Conservation (phyloP, 495 filamentous ascomycete genomes). For the Glutinoglossum americanum region DNA sequence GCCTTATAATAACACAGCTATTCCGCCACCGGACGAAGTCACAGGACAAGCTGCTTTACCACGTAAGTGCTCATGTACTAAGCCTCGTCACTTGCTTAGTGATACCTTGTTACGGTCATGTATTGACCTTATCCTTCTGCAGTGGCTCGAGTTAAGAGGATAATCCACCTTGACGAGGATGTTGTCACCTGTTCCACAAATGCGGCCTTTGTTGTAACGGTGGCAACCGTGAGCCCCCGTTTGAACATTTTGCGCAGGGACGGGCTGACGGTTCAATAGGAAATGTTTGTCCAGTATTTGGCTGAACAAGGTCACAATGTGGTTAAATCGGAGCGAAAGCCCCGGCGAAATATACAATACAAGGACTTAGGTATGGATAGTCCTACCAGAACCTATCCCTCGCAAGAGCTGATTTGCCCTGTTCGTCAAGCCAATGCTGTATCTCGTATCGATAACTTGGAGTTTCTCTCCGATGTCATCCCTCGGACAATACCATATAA, state of each 20-base stretch:
- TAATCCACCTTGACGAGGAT: slow-evolving; percentile 72
- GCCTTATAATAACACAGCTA: slow-evolving; percentile 78
- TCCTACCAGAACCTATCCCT: slow-evolving; percentile 2
- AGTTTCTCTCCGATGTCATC: slow-evolving; percentile 82
- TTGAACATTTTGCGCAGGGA: neutral
- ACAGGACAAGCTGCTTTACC: slow-evolving; percentile 72
- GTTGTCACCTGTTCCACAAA: slow-evolving; percentile 70
- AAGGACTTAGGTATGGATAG: slow-evolving; percentile 51
- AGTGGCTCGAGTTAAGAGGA: slow-evolving; percentile 90
- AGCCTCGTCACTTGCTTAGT: neutral
- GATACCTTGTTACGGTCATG: neutral
- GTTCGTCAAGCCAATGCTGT: slow-evolving; percentile 51
- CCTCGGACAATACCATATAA: slow-evolving; percentile 67
- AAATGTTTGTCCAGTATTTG: slow-evolving; percentile 91
- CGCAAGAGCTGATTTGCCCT: neutral
- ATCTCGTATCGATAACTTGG: slow-evolving; percentile 73
- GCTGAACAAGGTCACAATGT: slow-evolving; percentile 69
- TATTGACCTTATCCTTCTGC: neutral
- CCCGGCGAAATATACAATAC: slow-evolving; percentile 86
- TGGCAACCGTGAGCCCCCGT: slow-evolving; percentile 45
- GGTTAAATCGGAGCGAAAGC: slow-evolving; percentile 75
- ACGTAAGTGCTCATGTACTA: slow-evolving; percentile 31
- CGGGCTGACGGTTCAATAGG: slow-evolving; percentile 23
- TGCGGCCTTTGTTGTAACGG: slow-evolving; percentile 81
- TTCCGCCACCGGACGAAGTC: slow-evolving; percentile 55